Percentiles rank a stretch among this genome's conserved stretches.
These are phyloP conservation scores for Fusarium pseudocircinatum DNA, from an alignment of 2,329 filamentous ascomycete species.

Conservation along the genomic window DNA sequence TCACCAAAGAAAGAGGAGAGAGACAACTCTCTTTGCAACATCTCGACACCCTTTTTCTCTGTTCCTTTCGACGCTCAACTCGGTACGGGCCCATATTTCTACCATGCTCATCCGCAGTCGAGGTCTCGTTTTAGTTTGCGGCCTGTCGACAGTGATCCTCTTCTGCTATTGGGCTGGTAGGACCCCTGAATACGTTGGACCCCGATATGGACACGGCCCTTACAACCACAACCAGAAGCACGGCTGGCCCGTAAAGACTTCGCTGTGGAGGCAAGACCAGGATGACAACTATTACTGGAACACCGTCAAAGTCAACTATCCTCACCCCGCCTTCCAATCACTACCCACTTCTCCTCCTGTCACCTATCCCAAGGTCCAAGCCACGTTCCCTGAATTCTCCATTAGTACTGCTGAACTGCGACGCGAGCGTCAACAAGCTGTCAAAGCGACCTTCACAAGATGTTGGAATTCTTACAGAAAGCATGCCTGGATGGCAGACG, in stretches of 20 bases:
- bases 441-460: slow-evolving; percentile 53
- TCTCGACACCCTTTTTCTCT: background rate
- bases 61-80: background rate
- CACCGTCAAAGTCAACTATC: slow-evolving; percentile 42
- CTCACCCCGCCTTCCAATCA: slow-evolving; percentile 40
- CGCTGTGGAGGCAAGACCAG: slow-evolving; percentile 35
- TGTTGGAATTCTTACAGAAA: slow-evolving; percentile 68
- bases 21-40: background rate
- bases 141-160: slow-evolving; percentile 34
- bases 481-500: slow-evolving; percentile 72
- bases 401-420: slow-evolving; percentile 41
- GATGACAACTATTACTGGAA: slow-evolving; percentile 45
- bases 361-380: slow-evolving; percentile 48
- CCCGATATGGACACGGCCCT: slow-evolving; percentile 30
- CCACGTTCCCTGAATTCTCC: slow-evolving; percentile 43
- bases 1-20: slow-evolving; percentile 1
- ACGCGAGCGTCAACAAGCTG: slow-evolving; percentile 50
- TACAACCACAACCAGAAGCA: slow-evolving; percentile 36
- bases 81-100: slow-evolving; percentile 13
- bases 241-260: slow-evolving; percentile 34
- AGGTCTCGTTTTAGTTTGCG: slow-evolving; percentile 30
- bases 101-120: slow-evolving; percentile 38
- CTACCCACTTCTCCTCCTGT: slow-evolving; percentile 45
- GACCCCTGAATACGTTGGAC: slow-evolving; percentile 23
- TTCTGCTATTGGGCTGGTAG: slow-evolving; percentile 34